Evolutionary conservation across 116 monocot species (phyloP).

Genomic region (Trichopus zeylanicus): DNA sequence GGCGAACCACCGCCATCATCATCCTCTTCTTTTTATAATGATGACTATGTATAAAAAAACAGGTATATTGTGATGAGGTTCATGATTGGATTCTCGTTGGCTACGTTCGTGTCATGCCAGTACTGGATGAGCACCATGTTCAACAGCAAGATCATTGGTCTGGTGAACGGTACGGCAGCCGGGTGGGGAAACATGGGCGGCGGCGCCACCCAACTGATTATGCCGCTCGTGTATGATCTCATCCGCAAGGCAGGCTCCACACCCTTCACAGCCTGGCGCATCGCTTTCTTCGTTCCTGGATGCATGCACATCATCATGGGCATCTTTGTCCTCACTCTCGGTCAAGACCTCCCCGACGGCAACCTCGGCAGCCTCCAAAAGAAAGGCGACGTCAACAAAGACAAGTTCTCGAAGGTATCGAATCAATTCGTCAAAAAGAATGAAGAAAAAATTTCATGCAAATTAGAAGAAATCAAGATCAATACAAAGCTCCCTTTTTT

Average conservation of each 20-base stretch:
- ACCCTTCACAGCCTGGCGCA: slow-evolving; percentile 46
- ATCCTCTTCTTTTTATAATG: no score
- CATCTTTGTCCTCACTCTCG: slow-evolving; percentile 36
- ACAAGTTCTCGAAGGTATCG: slow-evolving; percentile 45
- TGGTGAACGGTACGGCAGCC: slow-evolving; percentile 61
- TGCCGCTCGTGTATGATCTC: slow-evolving; percentile 61
- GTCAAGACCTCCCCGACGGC: slow-evolving; percentile 60
- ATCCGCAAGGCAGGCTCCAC: slow-evolving; percentile 36
- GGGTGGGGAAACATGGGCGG: slow-evolving; percentile 91
- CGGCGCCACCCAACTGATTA: slow-evolving; percentile 73
- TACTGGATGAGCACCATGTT: slow-evolving; percentile 95
- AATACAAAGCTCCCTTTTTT: no score
- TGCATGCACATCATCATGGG: slow-evolving; percentile 33
- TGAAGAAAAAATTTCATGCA: no score
- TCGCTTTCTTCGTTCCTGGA: slow-evolving; percentile 61
- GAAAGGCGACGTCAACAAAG: slow-evolving; percentile 39
- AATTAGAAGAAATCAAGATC: no score
- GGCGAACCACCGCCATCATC: no score
- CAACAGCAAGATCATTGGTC: slow-evolving; percentile 55
- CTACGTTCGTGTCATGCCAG: slow-evolving; percentile 70
- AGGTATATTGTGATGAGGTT: slow-evolving; percentile 54
- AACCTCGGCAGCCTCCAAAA: slow-evolving; percentile 35
- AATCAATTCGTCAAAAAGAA: no score
- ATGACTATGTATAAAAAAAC: no score
- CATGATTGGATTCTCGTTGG: slow-evolving; percentile 70